Conservation (phyloP, 2,329 filamentous ascomycete genomes). For the Aureobasidium sp. region DNA sequence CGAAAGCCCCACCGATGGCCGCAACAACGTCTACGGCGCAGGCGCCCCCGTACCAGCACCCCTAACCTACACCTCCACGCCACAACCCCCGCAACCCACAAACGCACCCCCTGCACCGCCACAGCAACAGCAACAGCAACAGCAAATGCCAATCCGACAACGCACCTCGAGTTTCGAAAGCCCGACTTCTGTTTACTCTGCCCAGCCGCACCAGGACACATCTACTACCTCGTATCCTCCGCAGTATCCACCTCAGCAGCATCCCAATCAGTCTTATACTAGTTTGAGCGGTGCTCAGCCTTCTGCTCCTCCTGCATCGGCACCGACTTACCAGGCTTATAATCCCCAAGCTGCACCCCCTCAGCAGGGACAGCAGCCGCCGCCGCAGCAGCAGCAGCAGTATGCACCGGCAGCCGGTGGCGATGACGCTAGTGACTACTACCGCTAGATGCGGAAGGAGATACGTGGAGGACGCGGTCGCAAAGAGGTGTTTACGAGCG, state of each 20-base stretch:
- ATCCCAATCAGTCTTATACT: conserved; percentile 3
- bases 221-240: background rate
- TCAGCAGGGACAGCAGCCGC: conserved; percentile 16
- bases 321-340: conserved; percentile 17
- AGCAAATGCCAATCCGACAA: conserved; percentile 17
- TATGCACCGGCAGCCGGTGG: conserved; percentile 19
- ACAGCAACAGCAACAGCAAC: no score
- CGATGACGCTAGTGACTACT: conserved; percentile 28
- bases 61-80: background rate
- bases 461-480: background rate
- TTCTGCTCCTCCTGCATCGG: conserved; percentile 15
- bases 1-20: conserved; percentile 38
- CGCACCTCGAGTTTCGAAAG: conserved; percentile 24
- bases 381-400: conserved; percentile 16
- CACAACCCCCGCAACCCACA: conserved; percentile 6
- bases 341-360: conserved; percentile 13
- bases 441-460: conserved; percentile 17
- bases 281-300: background rate
- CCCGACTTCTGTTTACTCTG: conserved; percentile 22
- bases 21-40: conserved; percentile 26
- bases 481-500: background rate
- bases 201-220: conserved; percentile 17
- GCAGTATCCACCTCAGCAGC: conserved; percentile 13
- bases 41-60: conserved; percentile 7
- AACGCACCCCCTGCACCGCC: conserved; percentile 14